Percentiles rank a stretch among this genome's conserved stretches.
Conservation (phyloP, 2,329 filamentous ascomycete species). For the Elsinoe arachidis region DNA sequence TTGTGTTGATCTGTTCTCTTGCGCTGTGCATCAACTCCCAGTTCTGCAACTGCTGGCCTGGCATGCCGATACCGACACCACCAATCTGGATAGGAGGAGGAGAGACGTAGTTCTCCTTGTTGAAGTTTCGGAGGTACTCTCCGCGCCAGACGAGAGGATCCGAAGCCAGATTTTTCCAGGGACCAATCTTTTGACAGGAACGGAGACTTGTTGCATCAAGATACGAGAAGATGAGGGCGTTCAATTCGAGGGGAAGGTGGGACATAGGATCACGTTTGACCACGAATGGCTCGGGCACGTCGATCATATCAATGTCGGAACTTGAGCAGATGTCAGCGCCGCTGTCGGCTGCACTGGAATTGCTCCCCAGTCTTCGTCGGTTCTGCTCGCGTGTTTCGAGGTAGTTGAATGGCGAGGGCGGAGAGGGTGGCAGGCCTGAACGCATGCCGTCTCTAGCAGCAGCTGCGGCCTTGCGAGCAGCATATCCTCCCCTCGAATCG, state of each 20-base stretch:
- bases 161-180: conserved; percentile 48
- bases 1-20: conserved; percentile 62
- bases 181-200: conserved; percentile 47
- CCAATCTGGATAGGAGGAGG: conserved; percentile 41
- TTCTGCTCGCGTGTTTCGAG: conserved; percentile 15
- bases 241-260: conserved; percentile 50
- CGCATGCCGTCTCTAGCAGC: conserved; percentile 12
- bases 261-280: conserved; percentile 40
- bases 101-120: conserved; percentile 36
- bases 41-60: conserved; percentile 53
- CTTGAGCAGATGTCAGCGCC: conserved; percentile 29
- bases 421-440: conserved; percentile 9
- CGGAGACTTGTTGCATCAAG: conserved; percentile 31
- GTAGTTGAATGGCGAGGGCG: conserved; percentile 14
- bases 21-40: conserved; percentile 82
- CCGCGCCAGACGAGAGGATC: conserved; percentile 54
- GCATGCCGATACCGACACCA: conserved; percentile 43
- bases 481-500: conserved; percentile 13
- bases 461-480: conserved; percentile 16
- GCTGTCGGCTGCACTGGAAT: conserved; percentile 27
- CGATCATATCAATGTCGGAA: conserved; percentile 24
- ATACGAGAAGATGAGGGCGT: conserved; percentile 44
- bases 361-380: conserved; percentile 17
- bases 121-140: conserved; percentile 51
- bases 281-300: conserved; percentile 11